Conservation (phyloP, 148 eudicot species). For the Limonium bicolor region DNA sequence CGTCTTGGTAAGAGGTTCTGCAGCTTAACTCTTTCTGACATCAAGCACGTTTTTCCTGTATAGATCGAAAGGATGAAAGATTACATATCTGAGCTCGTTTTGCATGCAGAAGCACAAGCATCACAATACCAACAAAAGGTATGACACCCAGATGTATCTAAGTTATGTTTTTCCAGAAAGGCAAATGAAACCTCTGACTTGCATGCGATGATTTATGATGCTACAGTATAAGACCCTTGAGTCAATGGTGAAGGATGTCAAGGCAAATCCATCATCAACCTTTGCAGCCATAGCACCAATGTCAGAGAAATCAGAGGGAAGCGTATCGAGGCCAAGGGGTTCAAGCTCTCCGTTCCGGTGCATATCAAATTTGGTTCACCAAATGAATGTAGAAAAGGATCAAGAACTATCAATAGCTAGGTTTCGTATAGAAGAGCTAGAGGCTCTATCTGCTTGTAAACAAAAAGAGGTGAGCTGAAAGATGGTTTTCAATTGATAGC, state of each 20-base stretch:
- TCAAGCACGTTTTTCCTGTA: conserved; percentile 6
- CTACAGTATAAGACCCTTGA: conserved; percentile 49
- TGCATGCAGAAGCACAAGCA: conserved; percentile 64
- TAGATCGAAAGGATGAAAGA: conserved; percentile 38
- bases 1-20: no score
- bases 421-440: conserved; percentile 41
- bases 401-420: conserved; percentile 35
- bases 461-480: conserved; percentile 40
- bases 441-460: conserved; percentile 28
- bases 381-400: conserved; percentile 54
- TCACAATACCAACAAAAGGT: conserved; percentile 61
- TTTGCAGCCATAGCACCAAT: conserved; percentile 10
- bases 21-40: conserved; percentile 1
- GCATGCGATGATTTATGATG: not conserved
- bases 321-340: conserved; percentile 31
- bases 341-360: conserved; percentile 72
- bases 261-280: conserved; percentile 20
- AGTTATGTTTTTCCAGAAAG: no score
- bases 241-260: conserved; percentile 31
- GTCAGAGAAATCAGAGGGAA: conserved; percentile 28
- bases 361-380: conserved; percentile 51
- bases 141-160: conserved; percentile 3
- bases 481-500: not conserved
- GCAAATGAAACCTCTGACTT: no score
- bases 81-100: conserved; percentile 41